Percentiles rank a stretch among this genome's conserved stretches.
Evolutionary conservation across 495 filamentous ascomycete genomes (phyloP).

Genomic region (Aspergillus baeticus): DNA sequence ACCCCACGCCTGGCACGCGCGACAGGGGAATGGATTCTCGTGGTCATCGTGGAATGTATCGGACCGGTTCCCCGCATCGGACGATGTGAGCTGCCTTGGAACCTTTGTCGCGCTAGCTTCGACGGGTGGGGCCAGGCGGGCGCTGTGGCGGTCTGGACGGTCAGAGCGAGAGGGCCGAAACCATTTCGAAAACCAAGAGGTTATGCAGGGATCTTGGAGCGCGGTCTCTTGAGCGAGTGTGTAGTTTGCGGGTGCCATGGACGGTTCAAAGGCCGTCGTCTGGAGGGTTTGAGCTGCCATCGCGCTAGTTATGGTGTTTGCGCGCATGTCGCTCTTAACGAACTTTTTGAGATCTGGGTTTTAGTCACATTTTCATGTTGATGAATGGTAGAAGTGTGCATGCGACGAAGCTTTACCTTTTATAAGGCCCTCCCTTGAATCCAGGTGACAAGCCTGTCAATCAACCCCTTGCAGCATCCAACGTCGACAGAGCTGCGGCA

Average conservation of each 20-base stretch:
- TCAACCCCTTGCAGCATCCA: not conserved
- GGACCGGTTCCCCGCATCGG: not conserved
- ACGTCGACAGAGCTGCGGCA: not conserved
- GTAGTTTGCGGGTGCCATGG: not conserved
- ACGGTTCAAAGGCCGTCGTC: not conserved
- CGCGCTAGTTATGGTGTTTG: not conserved
- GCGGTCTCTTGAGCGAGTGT: conserved; percentile 1
- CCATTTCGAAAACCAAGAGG: conserved; percentile 20
- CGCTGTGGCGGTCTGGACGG: not conserved
- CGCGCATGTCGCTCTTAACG: not conserved
- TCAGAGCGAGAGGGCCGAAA: conserved; percentile 16
- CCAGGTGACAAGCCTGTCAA: not conserved
- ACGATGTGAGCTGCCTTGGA: not conserved
- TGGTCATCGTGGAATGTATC: not conserved
- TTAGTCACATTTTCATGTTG: not conserved
- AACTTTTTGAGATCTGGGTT: not conserved
- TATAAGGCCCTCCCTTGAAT: not conserved
- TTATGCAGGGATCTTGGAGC: not conserved
- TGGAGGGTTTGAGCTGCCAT: not conserved
- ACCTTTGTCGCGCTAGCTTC: not conserved
- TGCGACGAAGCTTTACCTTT: not conserved
- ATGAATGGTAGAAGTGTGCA: not conserved
- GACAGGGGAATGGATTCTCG: conserved; percentile 23
- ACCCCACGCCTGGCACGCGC: conserved; percentile 31
- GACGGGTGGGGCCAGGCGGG: not conserved